A percentile compares a stretch with the other conserved stretches of the same genome.
phyloP scores from a whole-genome alignment of 2,329 filamentous ascomycete species.

The Sporothrix protearum region DNA sequence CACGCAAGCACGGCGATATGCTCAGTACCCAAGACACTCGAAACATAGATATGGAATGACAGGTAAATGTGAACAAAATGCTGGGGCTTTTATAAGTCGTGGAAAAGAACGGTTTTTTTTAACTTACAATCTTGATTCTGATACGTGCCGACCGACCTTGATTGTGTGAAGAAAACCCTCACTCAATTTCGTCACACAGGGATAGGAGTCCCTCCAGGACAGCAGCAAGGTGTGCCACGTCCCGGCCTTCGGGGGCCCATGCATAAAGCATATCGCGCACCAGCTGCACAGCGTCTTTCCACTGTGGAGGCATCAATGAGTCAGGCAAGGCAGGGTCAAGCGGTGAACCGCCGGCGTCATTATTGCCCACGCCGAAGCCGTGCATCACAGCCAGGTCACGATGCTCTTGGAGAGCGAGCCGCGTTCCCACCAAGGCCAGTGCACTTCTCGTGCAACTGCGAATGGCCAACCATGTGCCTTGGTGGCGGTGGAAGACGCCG shows the following conservation, averaged over 20 bases:
- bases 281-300: conserved; percentile 2
- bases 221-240: not conserved
- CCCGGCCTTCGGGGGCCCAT: not conserved
- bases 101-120: too few relatives aligned
- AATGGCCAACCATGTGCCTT: conserved; percentile 22
- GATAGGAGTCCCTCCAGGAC: not conserved
- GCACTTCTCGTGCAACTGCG: conserved; percentile 21
- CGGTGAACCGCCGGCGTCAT: not conserved
- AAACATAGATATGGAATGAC: too few relatives aligned
- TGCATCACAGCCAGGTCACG: not conserved
- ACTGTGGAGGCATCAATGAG: not conserved
- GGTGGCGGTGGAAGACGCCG: conserved; percentile 24
- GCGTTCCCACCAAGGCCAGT: not conserved
- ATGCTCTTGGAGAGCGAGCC: conserved; percentile 9
- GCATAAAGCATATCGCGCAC: not conserved
- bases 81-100: too few relatives aligned
- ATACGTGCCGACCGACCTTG: too few relatives aligned
- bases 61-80: too few relatives aligned
- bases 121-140: too few relatives aligned
- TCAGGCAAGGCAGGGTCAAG: not conserved
- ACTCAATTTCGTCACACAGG: conserved; percentile 6
- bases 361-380: not conserved
- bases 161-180: too few relatives aligned
- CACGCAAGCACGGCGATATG: too few relatives aligned
- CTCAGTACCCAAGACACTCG: too few relatives aligned